Conservation (phyloP, 768 basidiomycete species). For the Collybia sordida region DNA sequence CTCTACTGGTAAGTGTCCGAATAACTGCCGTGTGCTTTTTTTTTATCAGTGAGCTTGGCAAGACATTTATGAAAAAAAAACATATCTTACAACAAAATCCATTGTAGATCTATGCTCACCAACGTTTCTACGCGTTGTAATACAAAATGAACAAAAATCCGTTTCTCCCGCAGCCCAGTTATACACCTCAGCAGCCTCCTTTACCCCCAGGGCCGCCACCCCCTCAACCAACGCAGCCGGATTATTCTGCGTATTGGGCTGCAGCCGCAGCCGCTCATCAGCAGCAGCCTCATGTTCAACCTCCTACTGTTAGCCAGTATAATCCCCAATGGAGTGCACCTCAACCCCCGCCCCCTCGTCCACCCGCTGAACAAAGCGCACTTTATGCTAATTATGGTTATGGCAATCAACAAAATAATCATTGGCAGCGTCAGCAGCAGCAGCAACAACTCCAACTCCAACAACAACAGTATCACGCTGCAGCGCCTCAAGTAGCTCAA, state of each 20-base stretch:
- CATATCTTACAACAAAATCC: background rate
- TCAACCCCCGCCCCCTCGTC: slow-evolving; percentile 52
- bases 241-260: slow-evolving; percentile 80
- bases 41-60: slow-evolving; percentile 9
- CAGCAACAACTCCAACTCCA: slow-evolving; percentile 46
- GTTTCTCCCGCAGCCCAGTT: slow-evolving; percentile 68
- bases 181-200: slow-evolving; percentile 72
- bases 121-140: slow-evolving; percentile 17
- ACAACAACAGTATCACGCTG: slow-evolving; percentile 51
- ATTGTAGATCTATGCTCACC: slow-evolving; percentile 15
- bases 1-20: slow-evolving; percentile 5
- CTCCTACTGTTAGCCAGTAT: slow-evolving; percentile 49
- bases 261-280: slow-evolving; percentile 50
- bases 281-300: slow-evolving; percentile 50
- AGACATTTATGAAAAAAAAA: background rate
- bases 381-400: slow-evolving; percentile 93
- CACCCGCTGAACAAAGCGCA: slow-evolving; percentile 77
- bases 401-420: slow-evolving; percentile 61
- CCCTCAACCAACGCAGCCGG: slow-evolving; percentile 62
- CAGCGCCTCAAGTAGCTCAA: slow-evolving; percentile 51
- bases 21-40: background rate
- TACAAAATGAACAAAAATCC: slow-evolving; percentile 80
- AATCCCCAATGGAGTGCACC: slow-evolving; percentile 67
- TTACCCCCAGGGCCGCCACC: slow-evolving; percentile 81
- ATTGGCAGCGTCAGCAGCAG: slow-evolving; percentile 65